A percentile compares a stretch with the other conserved stretches of the same genome.
These are phyloP conservation scores for Puccinia novopanici DNA, from an alignment of 1,284 basidiomycete genomes.

Conservation along the genomic window DNA sequence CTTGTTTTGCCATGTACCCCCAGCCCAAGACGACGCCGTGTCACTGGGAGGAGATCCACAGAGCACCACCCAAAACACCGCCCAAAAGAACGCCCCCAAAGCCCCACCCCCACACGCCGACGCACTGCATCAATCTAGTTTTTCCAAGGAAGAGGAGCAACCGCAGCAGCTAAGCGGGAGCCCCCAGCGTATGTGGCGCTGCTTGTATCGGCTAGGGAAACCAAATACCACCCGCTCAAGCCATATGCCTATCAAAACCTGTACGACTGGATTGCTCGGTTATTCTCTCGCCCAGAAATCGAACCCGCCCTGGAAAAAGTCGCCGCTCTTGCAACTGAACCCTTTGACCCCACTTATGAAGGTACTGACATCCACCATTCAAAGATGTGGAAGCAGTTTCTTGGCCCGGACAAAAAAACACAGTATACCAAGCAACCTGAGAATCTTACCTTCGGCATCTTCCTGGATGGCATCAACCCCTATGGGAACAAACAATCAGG, in stretches of 20 bases:
- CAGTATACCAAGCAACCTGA: conserved; percentile 15
- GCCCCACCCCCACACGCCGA: too few species aligned
- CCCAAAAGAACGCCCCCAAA: neutral
- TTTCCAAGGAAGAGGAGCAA: neutral
- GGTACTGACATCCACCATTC: conserved; percentile 27
- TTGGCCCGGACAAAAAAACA: neutral
- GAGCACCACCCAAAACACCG: neutral
- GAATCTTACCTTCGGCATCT: conserved; percentile 29
- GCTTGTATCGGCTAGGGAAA: neutral
- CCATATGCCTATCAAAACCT: conserved; percentile 3
- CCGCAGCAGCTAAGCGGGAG: neutral
- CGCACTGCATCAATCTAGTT: neutral
- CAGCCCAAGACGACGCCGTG: neutral
- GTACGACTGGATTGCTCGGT: conserved; percentile 18
- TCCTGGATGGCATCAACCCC: conserved; percentile 40
- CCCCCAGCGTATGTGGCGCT: neutral
- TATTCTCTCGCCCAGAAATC: conserved; percentile 24
- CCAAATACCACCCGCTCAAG: neutral
- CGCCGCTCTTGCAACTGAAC: neutral
- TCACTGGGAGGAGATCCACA: neutral
- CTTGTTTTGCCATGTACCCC: neutral
- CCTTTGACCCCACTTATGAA: neutral
- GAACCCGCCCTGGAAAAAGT: conserved; percentile 12
- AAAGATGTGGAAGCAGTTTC: neutral
- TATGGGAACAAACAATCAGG: conserved; percentile 18